Evolutionary conservation across 2,329 filamentous ascomycete genomes (phyloP).

Genomic region (Cordyceps tenuipes): DNA sequence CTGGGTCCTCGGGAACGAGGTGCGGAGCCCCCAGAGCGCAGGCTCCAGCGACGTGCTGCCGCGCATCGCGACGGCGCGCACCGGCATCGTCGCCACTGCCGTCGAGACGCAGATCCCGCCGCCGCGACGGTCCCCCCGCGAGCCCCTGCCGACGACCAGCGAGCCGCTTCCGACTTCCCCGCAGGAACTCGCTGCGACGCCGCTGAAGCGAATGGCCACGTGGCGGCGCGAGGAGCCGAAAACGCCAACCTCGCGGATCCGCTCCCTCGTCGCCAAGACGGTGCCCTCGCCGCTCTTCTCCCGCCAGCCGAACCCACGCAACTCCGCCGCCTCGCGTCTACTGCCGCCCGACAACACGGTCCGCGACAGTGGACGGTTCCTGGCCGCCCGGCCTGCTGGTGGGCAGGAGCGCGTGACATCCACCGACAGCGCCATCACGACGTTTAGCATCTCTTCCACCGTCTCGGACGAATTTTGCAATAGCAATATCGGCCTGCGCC

Average conservation of each 20-base stretch:
- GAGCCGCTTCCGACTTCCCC: neutral
- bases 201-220: neutral
- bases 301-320: slow-evolving; percentile 6
- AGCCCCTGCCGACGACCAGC: neutral
- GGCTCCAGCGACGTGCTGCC: slow-evolving; percentile 2
- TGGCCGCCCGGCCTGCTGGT: neutral
- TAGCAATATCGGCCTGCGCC: no score
- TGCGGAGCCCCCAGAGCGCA: slow-evolving; percentile 17
- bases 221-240: neutral
- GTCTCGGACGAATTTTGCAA: slow-evolving; percentile 6
- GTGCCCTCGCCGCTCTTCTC: slow-evolving; percentile 13
- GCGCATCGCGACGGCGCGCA: slow-evolving; percentile 3
- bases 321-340: slow-evolving; percentile 4
- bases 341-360: neutral
- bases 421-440: slow-evolving; percentile 25
- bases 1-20: slow-evolving; percentile 39
- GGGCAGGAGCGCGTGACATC: slow-evolving; percentile 20
- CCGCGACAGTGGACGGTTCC: neutral
- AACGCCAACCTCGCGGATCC: neutral
- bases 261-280: neutral
- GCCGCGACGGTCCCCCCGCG: neutral
- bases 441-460: slow-evolving; percentile 24
- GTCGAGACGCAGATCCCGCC: slow-evolving; percentile 1
- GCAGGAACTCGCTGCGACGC: neutral
- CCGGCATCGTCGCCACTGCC: neutral